Evolutionary conservation across 208 protist genomes (phyloP), one percentile per base, ranked within the genome.

Genomic region (Acanthamoeba sp.): DNA sequence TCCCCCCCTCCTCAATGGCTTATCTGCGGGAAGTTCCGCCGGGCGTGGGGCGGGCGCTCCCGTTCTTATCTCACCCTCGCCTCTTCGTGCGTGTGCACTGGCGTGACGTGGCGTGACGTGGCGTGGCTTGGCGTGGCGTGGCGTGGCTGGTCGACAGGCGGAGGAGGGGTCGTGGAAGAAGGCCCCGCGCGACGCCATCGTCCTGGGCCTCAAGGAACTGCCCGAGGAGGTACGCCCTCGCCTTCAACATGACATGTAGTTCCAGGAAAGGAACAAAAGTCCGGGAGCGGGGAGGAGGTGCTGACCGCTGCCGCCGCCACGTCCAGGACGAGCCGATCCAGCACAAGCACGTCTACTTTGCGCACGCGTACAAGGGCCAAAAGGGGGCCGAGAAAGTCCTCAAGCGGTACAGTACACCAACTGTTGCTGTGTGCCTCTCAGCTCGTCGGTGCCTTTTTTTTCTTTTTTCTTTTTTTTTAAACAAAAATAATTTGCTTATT

Each of bases 311-410:
- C 10, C 55, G 55, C 18, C 2, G 20, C 45, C 9, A 10, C 24
- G 3, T 10, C 27, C 24, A 85, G 76, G 55, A 71, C 29, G 16
- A 38, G 16, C 48, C 95, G 34, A 64, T 97, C 12, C 4, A 1
- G 10, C 97, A 98, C 82, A 94, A 34, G 14, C 97, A 98, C 90
- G 95, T 98, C 40, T 97, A 94, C 84, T 98, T 98, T 96, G 96
- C 93, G 64, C 97, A 98, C 93, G 96, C 94, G 52, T 98, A 94
- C 93, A 98, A 98, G 73, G 55, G 95, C 38, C 97, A 98, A 92
- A 89, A 59, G 0, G 96, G 96, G n/a, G 97, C 96, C 95, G 96
- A 95, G 84, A 91, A 98, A 0, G 52, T 97, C 4, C 93, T 98
- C 9, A 27, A 36, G 20, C 93, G 96, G 64, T 98, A 97, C 89